Evolutionary conservation across 306 rosid genomes (phyloP).

Genomic region (Quercus gilva): DNA sequence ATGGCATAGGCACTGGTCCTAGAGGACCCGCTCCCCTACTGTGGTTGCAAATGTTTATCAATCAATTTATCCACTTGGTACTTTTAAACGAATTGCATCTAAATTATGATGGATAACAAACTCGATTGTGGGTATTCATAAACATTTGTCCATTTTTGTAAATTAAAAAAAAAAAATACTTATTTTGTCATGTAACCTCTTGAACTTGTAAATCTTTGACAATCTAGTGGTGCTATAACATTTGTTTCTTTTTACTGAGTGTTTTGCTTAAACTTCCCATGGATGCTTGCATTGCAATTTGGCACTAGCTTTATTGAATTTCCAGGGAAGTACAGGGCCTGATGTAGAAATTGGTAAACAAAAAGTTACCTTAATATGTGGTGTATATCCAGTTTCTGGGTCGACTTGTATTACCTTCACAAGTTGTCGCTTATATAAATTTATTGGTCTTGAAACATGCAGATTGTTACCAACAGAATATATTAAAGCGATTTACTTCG

Average conservation of each 20-base stretch:
- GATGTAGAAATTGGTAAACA: too few species aligned
- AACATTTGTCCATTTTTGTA: background rate
- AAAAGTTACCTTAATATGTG: background rate
- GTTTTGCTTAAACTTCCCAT: background rate
- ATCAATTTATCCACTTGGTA: background rate
- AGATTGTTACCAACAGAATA: too few species aligned
- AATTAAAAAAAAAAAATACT: background rate
- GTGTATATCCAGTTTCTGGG: background rate
- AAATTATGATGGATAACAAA: background rate
- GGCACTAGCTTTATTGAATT: background rate
- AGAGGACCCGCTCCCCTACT: background rate
- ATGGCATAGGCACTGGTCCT: conserved; percentile 13
- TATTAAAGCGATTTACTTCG: too few species aligned
- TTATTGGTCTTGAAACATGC: too few species aligned
- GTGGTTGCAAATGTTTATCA: background rate
- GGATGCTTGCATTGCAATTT: background rate
- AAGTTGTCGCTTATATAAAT: too few species aligned
- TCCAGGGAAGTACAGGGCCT: too few species aligned
- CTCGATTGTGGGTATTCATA: background rate
- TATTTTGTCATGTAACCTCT: background rate
- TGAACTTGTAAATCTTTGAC: background rate
- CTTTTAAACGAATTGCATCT: background rate
- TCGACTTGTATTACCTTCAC: too few species aligned
- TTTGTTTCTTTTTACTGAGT: background rate
- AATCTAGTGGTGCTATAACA: background rate